Evolutionary conservation across 2,329 filamentous ascomycete genomes (phyloP), one percentile per base, ranked within the genome.

Genomic region (Penicillium sp.): DNA sequence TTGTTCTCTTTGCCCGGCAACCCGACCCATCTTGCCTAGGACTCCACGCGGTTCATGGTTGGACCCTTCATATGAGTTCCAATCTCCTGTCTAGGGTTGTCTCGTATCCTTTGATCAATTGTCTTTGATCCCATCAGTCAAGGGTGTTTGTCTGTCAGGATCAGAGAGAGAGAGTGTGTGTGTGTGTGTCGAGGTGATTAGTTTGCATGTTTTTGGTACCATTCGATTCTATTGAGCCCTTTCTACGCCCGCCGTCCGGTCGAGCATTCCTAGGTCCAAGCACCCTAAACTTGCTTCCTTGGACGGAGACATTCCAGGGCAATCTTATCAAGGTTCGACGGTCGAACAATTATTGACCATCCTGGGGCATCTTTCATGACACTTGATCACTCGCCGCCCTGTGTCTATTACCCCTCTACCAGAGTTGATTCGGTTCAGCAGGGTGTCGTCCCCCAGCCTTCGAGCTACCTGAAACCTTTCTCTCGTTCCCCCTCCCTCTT

Each of bases 221-320:
- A 32, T 32, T 32, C 29, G 29, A 32, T 32, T 25, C 38, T 24
- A 29, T 13, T 3, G 39, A 18, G 39, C 27, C 18, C 39, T 32
- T 27, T 13, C 45, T 43, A 46, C 52, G 52, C 47, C 58, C 44
- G 50, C 45, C 51, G 50, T 48, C 53, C 53, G 49, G 51, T 57
- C 62, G 56, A 57, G 60, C 62, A 66, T 65, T 66, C 62, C 52
- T 55, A 54, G 45, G 52, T 53, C 57, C 53, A 53, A 49, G 49
- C 41, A 45, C 46, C 33, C 40, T 32, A 35, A 39, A 27, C 45
- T 7, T 25, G 32, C 49, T 51, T 54, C 56, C 53, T 56, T 39
- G 39, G 41, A 44, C 45, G 39, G 49, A 45, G 48, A 46, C 63
- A 66, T 67, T 66, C 64, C 57, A 50, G 39, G 39, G 51, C 50